A percentile compares a stretch with the other conserved stretches of the same genome.
Conservation (phyloP, 2,329 filamentous ascomycete genomes). For the Cladophialophora bantiana region DNA sequence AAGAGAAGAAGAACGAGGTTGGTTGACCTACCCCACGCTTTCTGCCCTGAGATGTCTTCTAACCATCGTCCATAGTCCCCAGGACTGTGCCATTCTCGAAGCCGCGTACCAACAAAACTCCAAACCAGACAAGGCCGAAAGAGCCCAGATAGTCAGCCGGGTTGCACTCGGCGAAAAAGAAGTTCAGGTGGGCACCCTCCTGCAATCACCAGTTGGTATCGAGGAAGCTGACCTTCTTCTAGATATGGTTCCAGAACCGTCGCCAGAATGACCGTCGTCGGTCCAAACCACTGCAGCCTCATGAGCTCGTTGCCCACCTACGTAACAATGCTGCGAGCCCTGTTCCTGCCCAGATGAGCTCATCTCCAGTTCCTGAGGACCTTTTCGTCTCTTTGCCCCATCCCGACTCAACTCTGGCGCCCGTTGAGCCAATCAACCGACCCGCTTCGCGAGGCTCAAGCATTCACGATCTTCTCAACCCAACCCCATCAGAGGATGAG, state of each 20-base stretch:
- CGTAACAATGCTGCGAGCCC: constrained; percentile 31
- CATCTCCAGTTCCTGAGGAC: constrained; percentile 18
- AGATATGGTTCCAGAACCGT: constrained; percentile 99
- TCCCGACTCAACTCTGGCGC: constrained; percentile 19
- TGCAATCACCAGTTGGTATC: constrained; percentile 25
- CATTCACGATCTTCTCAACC: constrained; percentile 40
- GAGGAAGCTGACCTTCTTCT: constrained; percentile 41
- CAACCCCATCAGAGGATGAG: constrained; percentile 19
- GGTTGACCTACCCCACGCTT: neutral
- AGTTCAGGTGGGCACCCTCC: constrained; percentile 73
- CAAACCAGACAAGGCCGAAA: constrained; percentile 89
- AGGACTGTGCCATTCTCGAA: constrained; percentile 89
- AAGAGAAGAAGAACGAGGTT: constrained; percentile 40
- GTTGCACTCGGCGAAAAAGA: constrained; percentile 94
- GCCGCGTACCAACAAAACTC: constrained; percentile 82
- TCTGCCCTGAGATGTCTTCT: constrained; percentile 13
- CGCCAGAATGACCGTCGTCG: constrained; percentile 91
- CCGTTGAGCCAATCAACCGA: constrained; percentile 26
- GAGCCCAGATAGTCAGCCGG: constrained; percentile 81
- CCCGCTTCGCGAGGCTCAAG: constrained; percentile 36
- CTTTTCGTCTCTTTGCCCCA: neutral
- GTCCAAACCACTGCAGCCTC: constrained; percentile 79
- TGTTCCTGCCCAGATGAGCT: constrained; percentile 20
- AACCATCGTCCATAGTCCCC: constrained; percentile 63
- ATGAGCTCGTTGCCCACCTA: constrained; percentile 67